Percentiles rank a stretch among this genome's conserved stretches.
Evolutionary conservation across 106 monocot species (phyloP).

Genomic region (Triglochin maritima): DNA sequence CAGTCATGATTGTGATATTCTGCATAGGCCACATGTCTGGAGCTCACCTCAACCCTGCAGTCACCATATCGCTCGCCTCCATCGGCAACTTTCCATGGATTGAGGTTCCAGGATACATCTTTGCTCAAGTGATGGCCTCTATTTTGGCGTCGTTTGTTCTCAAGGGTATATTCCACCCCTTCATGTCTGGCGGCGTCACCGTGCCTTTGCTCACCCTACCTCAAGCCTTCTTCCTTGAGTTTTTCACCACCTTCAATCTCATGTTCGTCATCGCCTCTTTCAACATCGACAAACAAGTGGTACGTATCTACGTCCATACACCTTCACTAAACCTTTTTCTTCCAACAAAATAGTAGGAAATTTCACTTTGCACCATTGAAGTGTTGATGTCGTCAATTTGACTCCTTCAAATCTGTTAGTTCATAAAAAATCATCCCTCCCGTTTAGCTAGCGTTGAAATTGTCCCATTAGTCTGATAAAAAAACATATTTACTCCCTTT

Average conservation of each 20-base stretch:
- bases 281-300: neutral
- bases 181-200: constrained; percentile 80
- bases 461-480: neutral
- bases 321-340: too few species aligned
- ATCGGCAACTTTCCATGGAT: constrained; percentile 16
- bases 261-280: constrained; percentile 80
- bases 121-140: constrained; percentile 62
- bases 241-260: constrained; percentile 61
- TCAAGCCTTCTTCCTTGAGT: constrained; percentile 79
- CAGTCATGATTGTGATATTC: constrained; percentile 18
- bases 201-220: constrained; percentile 45
- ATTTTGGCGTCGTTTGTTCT: constrained; percentile 67
- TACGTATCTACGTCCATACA: too few species aligned
- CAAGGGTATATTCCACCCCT: constrained; percentile 63
- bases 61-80: constrained; percentile 22
- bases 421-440: too few species aligned
- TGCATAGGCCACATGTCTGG: constrained; percentile 30
- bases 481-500: too few species aligned
- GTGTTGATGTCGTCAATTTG: too few species aligned
- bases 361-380: too few species aligned
- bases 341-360: too few species aligned
- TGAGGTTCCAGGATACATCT: constrained; percentile 46
- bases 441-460: too few species aligned
- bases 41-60: constrained; percentile 30
- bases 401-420: too few species aligned